Evolutionary conservation across 805 yeast species (phyloP), one percentile per base, ranked within the genome.

Genomic region (Phaffomyces opuntiae): DNA sequence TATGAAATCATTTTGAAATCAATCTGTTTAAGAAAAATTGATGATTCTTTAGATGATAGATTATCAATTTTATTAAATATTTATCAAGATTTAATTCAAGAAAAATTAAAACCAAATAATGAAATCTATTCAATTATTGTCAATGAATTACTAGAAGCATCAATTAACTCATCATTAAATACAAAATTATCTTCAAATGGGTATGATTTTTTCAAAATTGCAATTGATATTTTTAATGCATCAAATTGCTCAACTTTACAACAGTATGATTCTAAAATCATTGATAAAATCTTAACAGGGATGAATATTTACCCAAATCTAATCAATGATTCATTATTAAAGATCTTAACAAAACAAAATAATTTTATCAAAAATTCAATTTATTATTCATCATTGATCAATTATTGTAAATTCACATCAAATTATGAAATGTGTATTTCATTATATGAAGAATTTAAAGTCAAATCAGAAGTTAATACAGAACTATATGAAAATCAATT

Each of bases 1-100:
- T 84, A 77, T 63, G 75, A 77, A 49, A 64, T 73, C 16, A 78
- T 83, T 6, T 63, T 84, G 38, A 60, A 65, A 19, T 80, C 89
- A 1, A 70, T 84, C 11, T 62, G 73, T 13, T 49, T 61, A 38
- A 71, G 93, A 60, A 55, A 67, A 3, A 62, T 77, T 45, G 75
- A 75, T 46, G 74, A 72, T 50, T 68, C 80, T 25, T 62, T 77
- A 7, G 88, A 84, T 58, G 74, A 73, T 39, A 76, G 74, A 57
- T 68, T 84, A 59, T 82, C 86, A 2, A 77, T 74, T 44, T 60
- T 84, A 47, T 64, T 84, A 51, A 81, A 78, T 19, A 79, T 82
- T 33, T 84, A 84, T 57, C 85, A 84, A 42, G 89, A 82, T 54
- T 65, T 83, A 58, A 67, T 84, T 35, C 57, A 74, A 24, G 69